These are phyloP conservation scores for Monilinia laxa DNA, from an alignment of 2,329 filamentous ascomycete species.

Conservation along the genomic window DNA sequence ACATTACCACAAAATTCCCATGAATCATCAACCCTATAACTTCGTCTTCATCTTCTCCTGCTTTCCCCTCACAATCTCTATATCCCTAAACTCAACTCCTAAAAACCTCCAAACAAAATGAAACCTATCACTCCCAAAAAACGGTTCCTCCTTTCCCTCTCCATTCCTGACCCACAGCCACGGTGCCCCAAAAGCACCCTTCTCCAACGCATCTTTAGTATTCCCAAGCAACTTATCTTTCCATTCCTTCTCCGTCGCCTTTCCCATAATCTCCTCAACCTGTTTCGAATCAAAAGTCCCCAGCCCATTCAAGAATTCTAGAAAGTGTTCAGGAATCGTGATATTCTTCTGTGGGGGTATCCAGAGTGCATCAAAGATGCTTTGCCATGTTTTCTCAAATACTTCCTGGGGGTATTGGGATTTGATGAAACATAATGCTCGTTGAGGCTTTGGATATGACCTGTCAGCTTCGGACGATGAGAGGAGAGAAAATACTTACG, in stretches of 20 bases:
- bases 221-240: constrained; percentile 56
- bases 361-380: constrained; percentile 64
- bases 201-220: constrained; percentile 61
- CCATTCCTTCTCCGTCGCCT: constrained; percentile 49
- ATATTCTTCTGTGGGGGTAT: constrained; percentile 57
- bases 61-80: constrained; percentile 45
- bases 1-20: not conserved
- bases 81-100: constrained; percentile 57
- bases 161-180: constrained; percentile 69
- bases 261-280: constrained; percentile 55
- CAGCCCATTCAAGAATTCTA: constrained; percentile 42
- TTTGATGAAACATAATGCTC: constrained; percentile 67
- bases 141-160: constrained; percentile 60
- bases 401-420: constrained; percentile 48
- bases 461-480: not conserved
- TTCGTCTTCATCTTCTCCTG: constrained; percentile 23
- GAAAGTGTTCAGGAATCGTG: constrained; percentile 56
- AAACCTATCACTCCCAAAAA: constrained; percentile 76
- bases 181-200: constrained; percentile 73
- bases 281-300: constrained; percentile 51
- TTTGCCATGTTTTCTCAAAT: constrained; percentile 55
- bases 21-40: not conserved
- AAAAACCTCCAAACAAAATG: constrained; percentile 68
- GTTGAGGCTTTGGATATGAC: constrained; percentile 53
- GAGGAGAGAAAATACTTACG: constrained; percentile 37